A percentile compares a stretch with the other conserved stretches of the same genome.
Conservation (phyloP, 176 grass and related monocot species). For the Musa beccarii region DNA sequence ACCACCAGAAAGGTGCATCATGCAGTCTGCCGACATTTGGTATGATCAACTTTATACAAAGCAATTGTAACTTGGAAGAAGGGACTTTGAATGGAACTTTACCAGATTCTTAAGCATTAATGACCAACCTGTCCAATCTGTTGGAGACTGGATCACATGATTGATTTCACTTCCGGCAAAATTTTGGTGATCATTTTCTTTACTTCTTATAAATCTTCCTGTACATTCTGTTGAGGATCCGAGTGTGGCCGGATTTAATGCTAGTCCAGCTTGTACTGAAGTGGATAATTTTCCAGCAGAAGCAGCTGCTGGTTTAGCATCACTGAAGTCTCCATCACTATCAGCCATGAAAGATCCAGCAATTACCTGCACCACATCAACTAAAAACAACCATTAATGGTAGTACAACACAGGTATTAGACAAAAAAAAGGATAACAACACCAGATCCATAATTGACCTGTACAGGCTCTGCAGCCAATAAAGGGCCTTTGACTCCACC, state of each 20-base stretch:
- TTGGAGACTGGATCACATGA: constrained; percentile 3
- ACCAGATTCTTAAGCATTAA: background rate
- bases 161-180: background rate
- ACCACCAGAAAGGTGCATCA: background rate
- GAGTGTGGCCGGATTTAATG: background rate
- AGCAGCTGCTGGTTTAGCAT: background rate
- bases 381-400: background rate
- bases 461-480: constrained; percentile 13
- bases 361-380: constrained; percentile 20
- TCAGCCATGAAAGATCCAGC: constrained; percentile 17
- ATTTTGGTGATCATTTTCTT: background rate
- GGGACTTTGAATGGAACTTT: background rate
- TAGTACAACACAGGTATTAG: background rate
- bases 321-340: constrained; percentile 1
- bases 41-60: background rate
- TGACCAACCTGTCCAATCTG: constrained; percentile 15
- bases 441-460: constrained; percentile 11
- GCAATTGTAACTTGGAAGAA: background rate
- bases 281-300: constrained; percentile 7
- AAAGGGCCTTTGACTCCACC: constrained; percentile 18
- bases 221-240: constrained; percentile 4
- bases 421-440: background rate
- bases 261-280: constrained; percentile 6
- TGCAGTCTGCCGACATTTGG: background rate
- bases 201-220: background rate